Base-by-base conservation (phyloP, 1,284 basidiomycete species). In the Austroboletus rostrupii region DNA sequence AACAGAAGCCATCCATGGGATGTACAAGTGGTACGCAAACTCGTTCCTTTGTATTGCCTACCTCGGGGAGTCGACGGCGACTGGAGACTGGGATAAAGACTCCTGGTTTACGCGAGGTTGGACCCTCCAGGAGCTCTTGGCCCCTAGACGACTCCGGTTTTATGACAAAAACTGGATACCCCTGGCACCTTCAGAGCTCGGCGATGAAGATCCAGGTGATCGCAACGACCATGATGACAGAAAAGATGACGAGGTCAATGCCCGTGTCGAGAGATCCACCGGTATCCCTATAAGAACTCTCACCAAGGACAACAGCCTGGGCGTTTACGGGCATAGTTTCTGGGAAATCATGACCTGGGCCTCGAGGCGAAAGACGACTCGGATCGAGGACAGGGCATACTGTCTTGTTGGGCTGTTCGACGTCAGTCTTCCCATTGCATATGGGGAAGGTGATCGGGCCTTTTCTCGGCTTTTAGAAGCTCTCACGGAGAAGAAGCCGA, bases 281-380 rank as follows among this genome's bases (percentile, higher is more conserved):
- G 42, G 52, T 0, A 52, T 53, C 37, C 5, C 53, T 5, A 16
- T 11, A 23, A n/a, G n/a, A n/a, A 48, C 44, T 5, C 19, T 53
- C 20, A 21, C 32, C 3, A 37, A 53, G 1, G 33, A 55, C 11
- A 53, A 53, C 37, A 55, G 28, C 19, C 44, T 44, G 1, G 57
- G 57, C 28, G 39, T 50, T 35, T 23, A 38, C 10, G 48, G 47
- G 12, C 36, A 20, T 35, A 46, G 40, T 9, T 49, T 62, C 23
- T 48, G 52, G 37, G 47, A 57, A 37, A 51, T 58, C 39, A 49
- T 60, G 48, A 49, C 50, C n/a, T 60, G 58, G 60, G 56, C 56
- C 2, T 57, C 58, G n/a, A 45, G 20, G 31, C 37, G 56, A 33
- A 45, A 46, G 44, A 59, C 56, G 8, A 50, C 55, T 31, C 49